phyloP scores from a whole-genome alignment of 1,284 basidiomycete genomes.

The Hypsizygus ulmarius region DNA sequence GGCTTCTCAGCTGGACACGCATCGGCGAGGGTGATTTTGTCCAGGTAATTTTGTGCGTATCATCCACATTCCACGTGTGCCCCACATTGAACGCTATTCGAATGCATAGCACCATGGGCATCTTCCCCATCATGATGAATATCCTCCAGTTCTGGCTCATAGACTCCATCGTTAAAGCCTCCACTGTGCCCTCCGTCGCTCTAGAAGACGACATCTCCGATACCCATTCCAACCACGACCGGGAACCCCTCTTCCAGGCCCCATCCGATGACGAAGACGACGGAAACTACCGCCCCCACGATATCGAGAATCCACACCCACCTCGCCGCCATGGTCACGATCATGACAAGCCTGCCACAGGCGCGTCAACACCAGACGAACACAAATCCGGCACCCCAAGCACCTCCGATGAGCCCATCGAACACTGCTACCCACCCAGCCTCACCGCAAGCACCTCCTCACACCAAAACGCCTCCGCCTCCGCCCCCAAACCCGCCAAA shows the following conservation, averaged over 20 bases:
- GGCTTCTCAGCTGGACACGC: slow-evolving; percentile 81
- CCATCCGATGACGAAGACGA: slow-evolving; percentile 57
- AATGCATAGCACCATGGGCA: slow-evolving; percentile 73
- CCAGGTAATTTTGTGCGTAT: slow-evolving; percentile 80
- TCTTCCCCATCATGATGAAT: slow-evolving; percentile 95
- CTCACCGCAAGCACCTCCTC: slow-evolving; percentile 38
- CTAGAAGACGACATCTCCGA: slow-evolving; percentile 38
- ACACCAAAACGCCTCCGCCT: slow-evolving; percentile 18
- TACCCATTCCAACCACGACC: slow-evolving; percentile 40
- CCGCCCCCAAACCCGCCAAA: slow-evolving; percentile 31
- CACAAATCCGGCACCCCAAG: slow-evolving; percentile 31
- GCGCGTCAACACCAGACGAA: slow-evolving; percentile 31
- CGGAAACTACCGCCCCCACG: slow-evolving; percentile 31
- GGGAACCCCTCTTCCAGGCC: slow-evolving; percentile 56
- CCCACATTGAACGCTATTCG: slow-evolving; percentile 9
- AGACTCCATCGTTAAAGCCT: slow-evolving; percentile 83
- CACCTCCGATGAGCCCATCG: slow-evolving; percentile 28
- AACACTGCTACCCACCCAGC: slow-evolving; percentile 64
- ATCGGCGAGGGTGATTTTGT: slow-evolving; percentile 53
- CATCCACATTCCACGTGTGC: neutral
- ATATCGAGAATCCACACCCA: slow-evolving; percentile 44
- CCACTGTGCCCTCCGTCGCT: slow-evolving; percentile 35
- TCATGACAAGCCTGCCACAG: slow-evolving; percentile 25
- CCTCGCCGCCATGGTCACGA: slow-evolving; percentile 33
- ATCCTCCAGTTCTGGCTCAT: slow-evolving; percentile 87